Evolutionary conservation across 2,329 filamentous ascomycete genomes (phyloP), one percentile per base, ranked within the genome.

Genomic region (Botrytis porri): DNA sequence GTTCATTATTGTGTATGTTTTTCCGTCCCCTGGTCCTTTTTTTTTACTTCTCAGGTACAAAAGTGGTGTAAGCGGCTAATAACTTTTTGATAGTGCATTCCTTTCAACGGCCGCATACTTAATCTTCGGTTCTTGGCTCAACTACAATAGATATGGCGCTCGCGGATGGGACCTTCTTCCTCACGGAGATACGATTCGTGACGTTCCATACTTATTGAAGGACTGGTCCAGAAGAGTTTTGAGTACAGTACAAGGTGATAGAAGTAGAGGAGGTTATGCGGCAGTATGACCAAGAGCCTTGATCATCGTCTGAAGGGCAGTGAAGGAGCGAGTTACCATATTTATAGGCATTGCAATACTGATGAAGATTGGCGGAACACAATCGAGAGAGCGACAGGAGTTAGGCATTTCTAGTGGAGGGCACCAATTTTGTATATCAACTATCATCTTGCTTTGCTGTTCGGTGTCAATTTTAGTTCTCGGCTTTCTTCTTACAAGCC

Each of bases 71-170:
- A 1, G 16, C 9, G 14, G 63, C 73, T 79, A 65, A 76, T 37
- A n/a, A 62, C 8, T 71, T 32, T 48, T 48, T 48, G 35, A n/a
- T 77, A 97, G 95, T 77, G 84, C 92, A 74, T 99, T 99, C 88
- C 87, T 98, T 75, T 89, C 89, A 63, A 92, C 90, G 59, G 94
- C 96, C 2, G 85, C 95, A 37, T 99, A 98, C 84, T 90, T 99
- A 77, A 97, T 98, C 82, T 98, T 98, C 80, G 95, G 95, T 76
- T 97, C 95, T 32, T 99, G 96, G 96, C 90, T 98, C 82, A 98
- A 98, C 86, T 98, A 98, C 87, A 98, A 94, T 85, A 93, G 95
- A 75, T 97, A 97, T 83, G 95, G 95, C 65, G 95, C 95, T 70
- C 88, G 95, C 62, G 96, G 96, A 73, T 98, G 95, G 95, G 96